Conservation (phyloP, 2,329 filamentous ascomycete genomes). For the Endothia cerciana region DNA sequence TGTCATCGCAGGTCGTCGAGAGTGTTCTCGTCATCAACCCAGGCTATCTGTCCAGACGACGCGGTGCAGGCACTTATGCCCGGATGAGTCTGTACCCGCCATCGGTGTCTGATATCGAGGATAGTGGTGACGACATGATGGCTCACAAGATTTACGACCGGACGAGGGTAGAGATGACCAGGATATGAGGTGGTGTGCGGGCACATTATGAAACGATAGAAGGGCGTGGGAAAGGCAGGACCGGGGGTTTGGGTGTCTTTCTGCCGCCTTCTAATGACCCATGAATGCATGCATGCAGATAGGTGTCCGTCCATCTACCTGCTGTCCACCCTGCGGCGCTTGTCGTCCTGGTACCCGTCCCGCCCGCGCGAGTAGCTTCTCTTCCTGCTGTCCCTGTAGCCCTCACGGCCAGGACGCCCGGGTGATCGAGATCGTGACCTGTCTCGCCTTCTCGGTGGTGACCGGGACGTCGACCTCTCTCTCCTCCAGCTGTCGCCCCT, state of each 20-base stretch:
- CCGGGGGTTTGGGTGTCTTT: conserved; percentile 31
- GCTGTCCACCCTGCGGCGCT: conserved; percentile 60
- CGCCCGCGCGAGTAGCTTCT: conserved; percentile 60
- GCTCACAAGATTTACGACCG: conserved; percentile 80
- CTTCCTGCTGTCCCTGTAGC: conserved; percentile 56
- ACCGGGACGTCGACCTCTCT: conserved; percentile 50
- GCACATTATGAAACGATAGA: background rate
- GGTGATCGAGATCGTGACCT: conserved; percentile 56
- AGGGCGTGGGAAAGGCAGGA: conserved; percentile 8
- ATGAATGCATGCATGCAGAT: background rate
- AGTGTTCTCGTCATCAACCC: conserved; percentile 91
- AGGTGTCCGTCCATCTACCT: conserved; percentile 33
- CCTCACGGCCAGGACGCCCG: conserved; percentile 44
- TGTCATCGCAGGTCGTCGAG: conserved; percentile 74
- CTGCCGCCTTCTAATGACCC: conserved; percentile 4
- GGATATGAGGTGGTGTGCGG: conserved; percentile 56
- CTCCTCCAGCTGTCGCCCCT: conserved; percentile 41
- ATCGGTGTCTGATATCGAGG: conserved; percentile 60
- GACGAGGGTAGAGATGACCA: conserved; percentile 83
- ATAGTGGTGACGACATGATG: conserved; percentile 59
- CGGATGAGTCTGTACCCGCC: conserved; percentile 76
- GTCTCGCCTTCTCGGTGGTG: conserved; percentile 52
- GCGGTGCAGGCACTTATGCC: conserved; percentile 83
- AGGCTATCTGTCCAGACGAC: conserved; percentile 81
- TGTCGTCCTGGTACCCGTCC: conserved; percentile 59